Conservation (phyloP, 257 asterid species). For the Apocynum venetum region DNA sequence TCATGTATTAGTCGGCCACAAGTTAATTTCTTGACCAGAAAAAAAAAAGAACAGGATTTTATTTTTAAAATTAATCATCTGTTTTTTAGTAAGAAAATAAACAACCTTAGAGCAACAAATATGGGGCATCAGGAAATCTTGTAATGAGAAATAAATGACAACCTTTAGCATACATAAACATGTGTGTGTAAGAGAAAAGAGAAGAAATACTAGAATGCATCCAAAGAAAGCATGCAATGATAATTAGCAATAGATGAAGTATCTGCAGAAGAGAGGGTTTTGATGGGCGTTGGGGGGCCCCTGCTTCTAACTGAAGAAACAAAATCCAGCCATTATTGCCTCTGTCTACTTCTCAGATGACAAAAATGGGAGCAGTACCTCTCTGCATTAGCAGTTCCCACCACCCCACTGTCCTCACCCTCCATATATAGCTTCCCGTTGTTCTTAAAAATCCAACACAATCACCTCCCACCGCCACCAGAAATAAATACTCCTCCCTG, state of each 20-base stretch:
- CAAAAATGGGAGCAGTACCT: constrained; percentile 54
- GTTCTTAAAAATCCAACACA: constrained; percentile 6
- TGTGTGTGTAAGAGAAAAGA: no score
- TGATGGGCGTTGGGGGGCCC: constrained; percentile 20
- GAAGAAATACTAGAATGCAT: neutral
- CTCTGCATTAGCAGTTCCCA: constrained; percentile 39
- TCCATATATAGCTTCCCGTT: neutral
- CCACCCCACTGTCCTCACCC: constrained; percentile 14
- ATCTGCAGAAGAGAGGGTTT: constrained; percentile 9
- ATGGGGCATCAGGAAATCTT: no score
- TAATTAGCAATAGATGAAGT: constrained; percentile 36
- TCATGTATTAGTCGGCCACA: no score
- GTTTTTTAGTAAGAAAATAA: no score
- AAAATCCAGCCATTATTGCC: constrained; percentile 54
- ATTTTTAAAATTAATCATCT: no score
- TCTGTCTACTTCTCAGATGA: constrained; percentile 49
- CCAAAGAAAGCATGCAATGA: constrained; percentile 39
- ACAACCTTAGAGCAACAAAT: no score
- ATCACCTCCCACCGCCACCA: neutral
- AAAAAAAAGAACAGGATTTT: no score
- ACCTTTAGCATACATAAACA: neutral
- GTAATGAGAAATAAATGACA: neutral
- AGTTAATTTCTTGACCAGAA: no score
- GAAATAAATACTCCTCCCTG: neutral
- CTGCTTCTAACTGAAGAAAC: constrained; percentile 54